Evolutionary conservation across 768 basidiomycete genomes (phyloP).

Genomic region (Myochromella boudieri): DNA sequence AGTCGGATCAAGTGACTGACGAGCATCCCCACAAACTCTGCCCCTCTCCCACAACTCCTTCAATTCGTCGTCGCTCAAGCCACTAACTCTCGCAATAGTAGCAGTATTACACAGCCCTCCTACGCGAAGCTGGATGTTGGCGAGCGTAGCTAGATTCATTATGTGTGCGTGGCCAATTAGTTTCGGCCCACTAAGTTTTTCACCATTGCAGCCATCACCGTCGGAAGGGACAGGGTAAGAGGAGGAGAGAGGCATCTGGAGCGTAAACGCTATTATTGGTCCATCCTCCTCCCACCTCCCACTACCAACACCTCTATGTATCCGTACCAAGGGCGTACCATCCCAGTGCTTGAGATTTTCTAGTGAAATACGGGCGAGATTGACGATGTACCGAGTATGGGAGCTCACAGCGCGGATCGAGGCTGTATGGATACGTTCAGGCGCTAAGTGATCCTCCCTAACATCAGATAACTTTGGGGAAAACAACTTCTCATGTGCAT

Average conservation of each 20-base stretch:
- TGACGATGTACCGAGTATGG: constrained; percentile 9
- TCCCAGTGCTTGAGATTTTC: constrained; percentile 10
- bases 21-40: constrained; percentile 16
- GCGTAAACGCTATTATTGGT: constrained; percentile 15
- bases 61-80: constrained; percentile 10
- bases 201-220: too few species aligned
- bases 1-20: background rate
- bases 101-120: constrained; percentile 17
- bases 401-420: constrained; percentile 10
- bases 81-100: constrained; percentile 12
- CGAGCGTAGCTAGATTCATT: constrained; percentile 13
- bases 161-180: constrained; percentile 12
- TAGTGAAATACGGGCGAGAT: constrained; percentile 2
- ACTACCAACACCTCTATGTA: constrained; percentile 16
- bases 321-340: constrained; percentile 7
- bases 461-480: too few species aligned
- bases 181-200: too few species aligned
- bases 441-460: background rate
- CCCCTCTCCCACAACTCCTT: constrained; percentile 12
- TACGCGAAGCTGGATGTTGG: constrained; percentile 15
- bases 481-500: constrained; percentile 10
- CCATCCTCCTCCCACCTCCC: constrained; percentile 14
- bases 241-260: constrained; percentile 9
- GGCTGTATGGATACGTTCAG: background rate
- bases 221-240: too few species aligned